phyloP scores from a whole-genome alignment of 192 early-diverging fungal species.

The Linnemannia elongata region DNA sequence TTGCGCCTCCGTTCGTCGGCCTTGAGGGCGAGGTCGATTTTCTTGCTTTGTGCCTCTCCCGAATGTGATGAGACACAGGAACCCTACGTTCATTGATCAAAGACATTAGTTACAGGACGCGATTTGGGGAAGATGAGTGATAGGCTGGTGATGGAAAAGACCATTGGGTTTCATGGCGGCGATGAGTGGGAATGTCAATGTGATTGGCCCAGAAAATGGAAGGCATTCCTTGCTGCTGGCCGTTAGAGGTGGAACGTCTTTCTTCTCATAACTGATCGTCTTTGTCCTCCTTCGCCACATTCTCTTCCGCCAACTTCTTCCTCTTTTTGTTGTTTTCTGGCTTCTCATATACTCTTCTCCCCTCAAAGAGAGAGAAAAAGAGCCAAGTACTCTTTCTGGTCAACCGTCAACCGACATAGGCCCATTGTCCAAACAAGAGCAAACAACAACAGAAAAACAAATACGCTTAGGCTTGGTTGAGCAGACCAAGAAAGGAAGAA shows the following conservation, averaged over 20 bases:
- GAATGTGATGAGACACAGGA: slow-evolving; percentile 41
- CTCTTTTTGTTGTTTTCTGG: neutral
- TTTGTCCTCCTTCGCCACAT: neutral
- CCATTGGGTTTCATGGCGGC: no score
- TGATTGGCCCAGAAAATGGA: no score
- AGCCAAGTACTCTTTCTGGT: no score
- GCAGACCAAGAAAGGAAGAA: neutral
- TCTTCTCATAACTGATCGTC: neutral
- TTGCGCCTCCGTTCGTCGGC: slow-evolving; percentile 37
- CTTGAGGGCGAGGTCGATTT: slow-evolving; percentile 46
- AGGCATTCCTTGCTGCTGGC: no score
- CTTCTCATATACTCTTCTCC: neutral
- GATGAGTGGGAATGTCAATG: no score
- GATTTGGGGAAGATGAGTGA: no score
- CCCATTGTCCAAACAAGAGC: neutral
- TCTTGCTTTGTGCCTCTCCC: slow-evolving; percentile 37
- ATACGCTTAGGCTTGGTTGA: neutral
- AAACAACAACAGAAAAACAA: neutral
- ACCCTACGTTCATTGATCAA: slow-evolving; percentile 16
- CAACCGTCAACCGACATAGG: no score
- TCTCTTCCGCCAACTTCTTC: neutral
- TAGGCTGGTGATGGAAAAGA: no score
- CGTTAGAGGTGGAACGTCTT: no score
- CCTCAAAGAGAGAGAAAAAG: neutral
- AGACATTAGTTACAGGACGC: neutral